phyloP scores from a whole-genome alignment of 2,329 filamentous ascomycete species.

The Beauveria sp. region DNA sequence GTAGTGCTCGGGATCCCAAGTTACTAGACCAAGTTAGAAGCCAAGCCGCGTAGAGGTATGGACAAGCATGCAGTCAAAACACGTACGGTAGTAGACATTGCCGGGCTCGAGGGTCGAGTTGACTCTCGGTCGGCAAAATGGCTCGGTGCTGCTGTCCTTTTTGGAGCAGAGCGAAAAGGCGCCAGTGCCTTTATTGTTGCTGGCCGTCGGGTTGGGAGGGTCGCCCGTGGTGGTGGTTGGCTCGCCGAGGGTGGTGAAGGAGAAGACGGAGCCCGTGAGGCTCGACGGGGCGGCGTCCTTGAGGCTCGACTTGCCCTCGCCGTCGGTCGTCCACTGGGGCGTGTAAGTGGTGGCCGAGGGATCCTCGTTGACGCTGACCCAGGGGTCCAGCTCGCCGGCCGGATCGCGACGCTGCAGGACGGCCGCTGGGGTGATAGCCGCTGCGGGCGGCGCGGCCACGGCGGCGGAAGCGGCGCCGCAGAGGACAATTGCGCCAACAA shows the following conservation, averaged over 20 bases:
- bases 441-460: not conserved
- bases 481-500: slow-evolving; percentile 4
- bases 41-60: not conserved
- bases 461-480: not conserved
- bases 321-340: slow-evolving; percentile 37
- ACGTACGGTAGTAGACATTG: slow-evolving; percentile 44
- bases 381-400: slow-evolving; percentile 34
- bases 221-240: slow-evolving; percentile 34
- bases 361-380: slow-evolving; percentile 44
- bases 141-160: slow-evolving; percentile 36
- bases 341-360: slow-evolving; percentile 42
- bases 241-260: slow-evolving; percentile 27
- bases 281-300: slow-evolving; percentile 36
- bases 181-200: slow-evolving; percentile 33
- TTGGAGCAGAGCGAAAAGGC: slow-evolving; percentile 45
- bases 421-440: slow-evolving; percentile 1
- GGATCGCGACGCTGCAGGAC: slow-evolving; percentile 17
- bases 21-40: slow-evolving; percentile 32
- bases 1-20: slow-evolving; percentile 49
- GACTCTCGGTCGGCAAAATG: slow-evolving; percentile 43
- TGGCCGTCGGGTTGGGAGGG: slow-evolving; percentile 39
- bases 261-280: slow-evolving; percentile 37
- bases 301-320: slow-evolving; percentile 32
- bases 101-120: slow-evolving; percentile 37
- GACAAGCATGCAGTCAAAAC: not conserved